Evolutionary conservation across 441 rosid species (phyloP), one percentile per base, ranked within the genome.

Genomic region (Daphne laureola): DNA sequence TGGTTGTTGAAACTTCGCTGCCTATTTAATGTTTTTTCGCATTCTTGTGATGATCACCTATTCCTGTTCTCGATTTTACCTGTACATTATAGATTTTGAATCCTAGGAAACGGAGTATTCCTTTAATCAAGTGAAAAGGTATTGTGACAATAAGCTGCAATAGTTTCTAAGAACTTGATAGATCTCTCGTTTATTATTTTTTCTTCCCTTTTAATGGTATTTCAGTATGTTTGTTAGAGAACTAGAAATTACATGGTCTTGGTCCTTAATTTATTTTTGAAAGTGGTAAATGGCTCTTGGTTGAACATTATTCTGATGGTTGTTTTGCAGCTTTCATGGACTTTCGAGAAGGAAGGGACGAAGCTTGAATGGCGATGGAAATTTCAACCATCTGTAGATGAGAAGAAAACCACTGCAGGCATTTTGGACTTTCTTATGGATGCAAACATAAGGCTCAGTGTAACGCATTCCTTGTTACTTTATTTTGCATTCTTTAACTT

Each of bases 301-400:
- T 1, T 9, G 38, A 31, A 31, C 11, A 2, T 31, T 5, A 31
- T 31, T 31, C 8, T 7, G 9, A 9, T 31, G 11, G 38, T 9
- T 6, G 38, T 31, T 43, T 56, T 62, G 72, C 68, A 91, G 95
- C 75, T 91, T 53, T 82, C 95, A 0, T 88, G 95, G 96, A 86
- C 83, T 0, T 91, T 88, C 72, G 95, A 86, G 66, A 88, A 77
- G 65, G 91, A 79, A 73, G 96, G 95, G 68, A 91, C 73, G 15
- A 88, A 75, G 69, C 85, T 91, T 2, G 91, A 88, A 53, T 88
- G 96, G 95, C 60, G 93, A 52, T 91, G 96, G 93, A 88, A 86
- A 59, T 88, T 84, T 59, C 71, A 46, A 61, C 83, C 78, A 1
- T 76, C 80, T 1, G 59, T 78, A 12, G 82, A 82, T 63, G 43